Base-by-base conservation (phyloP, 2,329 filamentous ascomycete genomes). In the Dryadomyces quercivorus region DNA sequence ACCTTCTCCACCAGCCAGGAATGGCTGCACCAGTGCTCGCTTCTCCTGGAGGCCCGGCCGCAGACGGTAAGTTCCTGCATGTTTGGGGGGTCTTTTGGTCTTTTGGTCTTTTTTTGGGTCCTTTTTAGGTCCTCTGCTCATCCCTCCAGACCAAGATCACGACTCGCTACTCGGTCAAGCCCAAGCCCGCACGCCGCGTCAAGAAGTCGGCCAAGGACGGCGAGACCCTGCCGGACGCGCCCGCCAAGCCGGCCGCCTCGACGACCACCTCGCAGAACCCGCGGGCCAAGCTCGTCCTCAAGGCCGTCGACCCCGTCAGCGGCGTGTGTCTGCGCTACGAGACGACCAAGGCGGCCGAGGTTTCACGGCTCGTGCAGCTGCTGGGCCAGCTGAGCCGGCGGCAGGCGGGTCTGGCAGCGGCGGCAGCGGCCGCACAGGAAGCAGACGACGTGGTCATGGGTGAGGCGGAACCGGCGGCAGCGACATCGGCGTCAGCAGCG, bases 291-390 rank as follows among this genome's bases (percentile, higher is more conserved):
- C 83, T 98, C 52, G 85, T 83, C 4, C 73, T 98, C 58, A 97
- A 95, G 73, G 93, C 93, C 5, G 97, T 84, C 72, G 88, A 96
- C 67, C 86, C 93, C 0, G 74, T 73, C 45, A 86, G 84, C 54
- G 93, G 93, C 64, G 84, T 85, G 56, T 85, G 85, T 58, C 77
- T 98, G 59, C 95, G 96, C 72, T 97, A 96, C 75, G 79, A 81
- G 66, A 98, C 93, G 40, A 85, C 85, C 66, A 95, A 95, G 70
- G 88, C 86, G 20, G 88, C 88, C 20, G 92, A 97, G 71, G 90
- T 98, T 10, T 85, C 86, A 22, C 77, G 93, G 31, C 71, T 98
- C 63, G 80, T 98, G 55, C 80, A 82, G 52, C 81, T 84, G 46
- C 69, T 98, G 59, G 90, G 89, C 0, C 78, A 80, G 55, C 69